Percentiles rank a stretch among this genome's conserved stretches.
These are phyloP conservation scores for Colletotrichum shisoi DNA, from an alignment of 2,329 filamentous ascomycete genomes.

Conservation along the genomic window DNA sequence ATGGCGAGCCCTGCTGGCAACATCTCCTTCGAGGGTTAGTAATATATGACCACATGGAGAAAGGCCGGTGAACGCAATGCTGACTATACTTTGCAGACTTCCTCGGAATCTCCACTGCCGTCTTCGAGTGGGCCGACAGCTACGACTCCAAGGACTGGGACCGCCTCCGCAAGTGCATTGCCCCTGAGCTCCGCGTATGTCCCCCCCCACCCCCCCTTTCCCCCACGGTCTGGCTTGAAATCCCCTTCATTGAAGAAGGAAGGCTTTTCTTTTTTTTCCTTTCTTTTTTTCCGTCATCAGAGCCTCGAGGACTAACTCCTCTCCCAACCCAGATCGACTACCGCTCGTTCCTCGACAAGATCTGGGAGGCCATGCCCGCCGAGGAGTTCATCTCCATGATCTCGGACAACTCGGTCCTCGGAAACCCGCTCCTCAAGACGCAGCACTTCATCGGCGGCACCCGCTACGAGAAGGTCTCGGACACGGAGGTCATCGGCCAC, in stretches of 20 bases:
- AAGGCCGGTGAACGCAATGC: slow-evolving; percentile 45
- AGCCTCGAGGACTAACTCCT: not conserved
- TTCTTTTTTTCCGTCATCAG: too few species aligned
- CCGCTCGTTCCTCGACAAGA: slow-evolving; percentile 66
- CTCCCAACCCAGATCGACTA: slow-evolving; percentile 69
- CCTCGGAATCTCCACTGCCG: slow-evolving; percentile 57
- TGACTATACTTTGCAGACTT: slow-evolving; percentile 56
- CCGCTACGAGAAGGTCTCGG: slow-evolving; percentile 65
- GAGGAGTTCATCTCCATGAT: slow-evolving; percentile 69
- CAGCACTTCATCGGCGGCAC: slow-evolving; percentile 70
- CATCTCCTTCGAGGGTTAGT: slow-evolving; percentile 53
- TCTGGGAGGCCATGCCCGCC: slow-evolving; percentile 68
- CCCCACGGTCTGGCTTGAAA: too few species aligned
- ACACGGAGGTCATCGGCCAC: slow-evolving; percentile 66
- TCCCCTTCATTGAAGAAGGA: too few species aligned
- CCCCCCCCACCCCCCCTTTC: too few species aligned
- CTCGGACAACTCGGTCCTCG: slow-evolving; percentile 64
- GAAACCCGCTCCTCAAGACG: slow-evolving; percentile 68
- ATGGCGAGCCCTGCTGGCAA: slow-evolving; percentile 36
- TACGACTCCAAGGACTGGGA: slow-evolving; percentile 72
- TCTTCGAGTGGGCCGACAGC: slow-evolving; percentile 70
- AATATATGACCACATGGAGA: slow-evolving; percentile 50
- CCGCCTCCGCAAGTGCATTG: slow-evolving; percentile 62
- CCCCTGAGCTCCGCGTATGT: slow-evolving; percentile 52
- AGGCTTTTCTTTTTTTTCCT: too few species aligned